Base-by-base conservation (phyloP, 1,284 basidiomycete species). In the Trichosporon sp. region DNA sequence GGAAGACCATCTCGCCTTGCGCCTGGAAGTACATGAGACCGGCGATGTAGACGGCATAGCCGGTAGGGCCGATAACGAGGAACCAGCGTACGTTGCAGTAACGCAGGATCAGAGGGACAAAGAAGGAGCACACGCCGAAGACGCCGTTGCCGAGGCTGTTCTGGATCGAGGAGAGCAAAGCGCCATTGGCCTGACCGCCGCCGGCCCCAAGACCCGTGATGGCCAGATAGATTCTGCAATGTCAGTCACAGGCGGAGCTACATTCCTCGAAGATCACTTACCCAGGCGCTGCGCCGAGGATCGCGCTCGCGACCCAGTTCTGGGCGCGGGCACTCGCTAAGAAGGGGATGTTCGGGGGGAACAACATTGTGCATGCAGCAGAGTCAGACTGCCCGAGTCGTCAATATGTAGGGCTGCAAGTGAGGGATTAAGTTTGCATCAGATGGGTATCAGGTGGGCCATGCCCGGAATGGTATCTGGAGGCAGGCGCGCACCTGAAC, bases 1-100 rank as follows among this genome's bases (percentile, higher is more conserved):
- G 63, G 42, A 64, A 64, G 23, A 51, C 35, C 63, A 64, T 64
- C 42, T 64, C 63, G 27, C 35, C 47, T 1, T 29, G 42, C 12
- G 63, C 63, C 29, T 64, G 63, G 42, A 64, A 64, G 63, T 64
- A 64, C 63, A 64, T 64, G 42, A 64, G 63, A 12, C 63, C 42
- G 27, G 47, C 35, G 27, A 64, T 64, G 42, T 64, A 64, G 42
- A 64, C 42, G 5, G 63, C 63, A 31, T 64, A 64, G 7, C 63
- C 63, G 27, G 63, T 64, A 32, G 63, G 63, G 29, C 63, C 63
- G 42, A 64, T 23, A 9, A 64, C 35, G 42, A 64, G 63, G 35
- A 42, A 38, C 63, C 63, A 64, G 27, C 63, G 63, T 8, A 64
- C 63, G 18, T 51, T 64, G n/a, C 44, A 42, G 21, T 47, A 44